Evolutionary conservation across 306 rosid genomes (phyloP).

Genomic region (Trifolium repens): DNA sequence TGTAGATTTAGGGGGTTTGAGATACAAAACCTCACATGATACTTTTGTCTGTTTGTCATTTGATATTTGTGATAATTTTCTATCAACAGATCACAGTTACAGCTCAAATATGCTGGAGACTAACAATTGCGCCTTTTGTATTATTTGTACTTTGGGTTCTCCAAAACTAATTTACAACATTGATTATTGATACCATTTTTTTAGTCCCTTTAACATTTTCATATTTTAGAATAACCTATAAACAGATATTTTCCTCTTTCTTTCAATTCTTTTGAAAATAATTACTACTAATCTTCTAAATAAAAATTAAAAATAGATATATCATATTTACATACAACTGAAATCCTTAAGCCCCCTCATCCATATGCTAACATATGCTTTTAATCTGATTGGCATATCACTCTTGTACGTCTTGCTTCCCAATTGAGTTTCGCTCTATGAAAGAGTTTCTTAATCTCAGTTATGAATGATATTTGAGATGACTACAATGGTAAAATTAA

Average conservation of each 20-base stretch:
- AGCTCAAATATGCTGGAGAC: constrained; percentile 1
- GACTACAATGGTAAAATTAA: too few relatives aligned
- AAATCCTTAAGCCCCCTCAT: too few relatives aligned
- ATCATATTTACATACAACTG: too few relatives aligned
- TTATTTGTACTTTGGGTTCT: not conserved
- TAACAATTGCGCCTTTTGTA: not conserved
- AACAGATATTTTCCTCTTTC: not conserved
- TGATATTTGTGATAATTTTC: not conserved
- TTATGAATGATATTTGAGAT: too few relatives aligned
- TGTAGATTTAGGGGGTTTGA: not conserved
- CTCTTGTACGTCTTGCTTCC: too few relatives aligned
- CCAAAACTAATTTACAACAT: not conserved
- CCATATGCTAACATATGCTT: too few relatives aligned
- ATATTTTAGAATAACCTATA: not conserved
- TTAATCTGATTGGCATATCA: too few relatives aligned
- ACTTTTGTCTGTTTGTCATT: not conserved
- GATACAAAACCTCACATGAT: not conserved
- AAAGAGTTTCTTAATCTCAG: too few relatives aligned
- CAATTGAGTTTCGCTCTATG: too few relatives aligned
- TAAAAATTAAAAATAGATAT: too few relatives aligned
- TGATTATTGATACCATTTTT: too few relatives aligned
- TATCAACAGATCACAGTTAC: not conserved
- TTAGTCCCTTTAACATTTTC: not conserved
- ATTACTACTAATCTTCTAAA: too few relatives aligned
- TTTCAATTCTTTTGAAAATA: not conserved